Evolutionary conservation across 2,329 filamentous ascomycete species (phyloP).

Genomic region (Colletotrichum sp.): DNA sequence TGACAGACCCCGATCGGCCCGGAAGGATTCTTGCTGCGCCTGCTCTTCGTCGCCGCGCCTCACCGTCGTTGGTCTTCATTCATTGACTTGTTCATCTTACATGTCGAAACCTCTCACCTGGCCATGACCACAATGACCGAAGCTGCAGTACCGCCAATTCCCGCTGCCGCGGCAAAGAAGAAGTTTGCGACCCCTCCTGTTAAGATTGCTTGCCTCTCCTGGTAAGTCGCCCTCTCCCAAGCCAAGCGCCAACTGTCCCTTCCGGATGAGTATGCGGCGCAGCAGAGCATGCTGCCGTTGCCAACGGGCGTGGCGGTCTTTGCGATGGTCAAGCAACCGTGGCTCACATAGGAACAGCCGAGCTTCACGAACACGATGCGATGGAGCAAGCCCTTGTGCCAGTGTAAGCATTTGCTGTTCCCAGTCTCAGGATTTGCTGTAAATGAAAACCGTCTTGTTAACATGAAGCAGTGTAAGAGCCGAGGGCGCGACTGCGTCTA

Average conservation of each 20-base stretch:
- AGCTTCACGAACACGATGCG: slow-evolving; percentile 50
- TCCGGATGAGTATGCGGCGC: not conserved
- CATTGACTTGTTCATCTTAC: not conserved
- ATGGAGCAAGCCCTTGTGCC: slow-evolving; percentile 47
- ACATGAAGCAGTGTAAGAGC: slow-evolving; percentile 37
- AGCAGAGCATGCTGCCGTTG: not conserved
- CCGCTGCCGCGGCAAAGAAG: slow-evolving; percentile 29
- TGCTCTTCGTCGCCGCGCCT: not conserved
- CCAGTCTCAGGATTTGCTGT: not conserved
- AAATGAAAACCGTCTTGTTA: slow-evolving; percentile 8
- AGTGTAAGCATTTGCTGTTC: slow-evolving; percentile 37
- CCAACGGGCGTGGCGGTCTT: not conserved
- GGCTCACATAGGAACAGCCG: slow-evolving; percentile 35
- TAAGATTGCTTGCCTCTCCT: slow-evolving; percentile 55
- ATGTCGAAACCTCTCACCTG: not conserved
- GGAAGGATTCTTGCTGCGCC: not conserved
- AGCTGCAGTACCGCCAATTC: slow-evolving; percentile 2
- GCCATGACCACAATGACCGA: slow-evolving; percentile 24
- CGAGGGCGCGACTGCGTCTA: slow-evolving; percentile 47
- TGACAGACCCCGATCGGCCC: slow-evolving; percentile 8
- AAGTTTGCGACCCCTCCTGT: slow-evolving; percentile 54
- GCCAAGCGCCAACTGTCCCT: not conserved
- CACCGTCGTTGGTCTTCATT: not conserved
- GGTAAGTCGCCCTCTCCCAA: slow-evolving; percentile 37
- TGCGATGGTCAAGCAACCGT: not conserved